Conservation (phyloP, 768 basidiomycete species). For the Kwoniella newhampshirensis region DNA sequence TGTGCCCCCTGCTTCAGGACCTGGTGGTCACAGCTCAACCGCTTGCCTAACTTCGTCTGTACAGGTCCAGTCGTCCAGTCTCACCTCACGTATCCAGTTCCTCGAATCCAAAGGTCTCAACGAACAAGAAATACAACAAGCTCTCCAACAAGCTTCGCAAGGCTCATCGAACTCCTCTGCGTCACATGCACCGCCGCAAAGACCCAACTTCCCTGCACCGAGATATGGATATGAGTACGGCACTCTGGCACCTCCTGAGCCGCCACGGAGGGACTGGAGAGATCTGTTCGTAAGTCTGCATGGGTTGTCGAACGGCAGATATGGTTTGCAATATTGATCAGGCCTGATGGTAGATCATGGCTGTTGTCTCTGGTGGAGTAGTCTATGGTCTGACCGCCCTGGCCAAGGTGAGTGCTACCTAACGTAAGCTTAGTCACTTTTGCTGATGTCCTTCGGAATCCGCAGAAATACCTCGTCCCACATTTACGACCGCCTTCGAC, state of each 20-base stretch:
- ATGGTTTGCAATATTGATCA: neutral
- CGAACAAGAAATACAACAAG: slow-evolving; percentile 77
- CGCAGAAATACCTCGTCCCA: slow-evolving; percentile 83
- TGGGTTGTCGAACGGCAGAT: slow-evolving; percentile 61
- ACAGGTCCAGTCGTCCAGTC: slow-evolving; percentile 74
- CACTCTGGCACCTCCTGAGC: slow-evolving; percentile 52
- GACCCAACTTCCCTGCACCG: slow-evolving; percentile 13
- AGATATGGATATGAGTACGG: slow-evolving; percentile 24
- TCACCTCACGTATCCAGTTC: slow-evolving; percentile 85
- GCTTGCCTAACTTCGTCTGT: too few relatives aligned
- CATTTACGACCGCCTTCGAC: slow-evolving; percentile 84
- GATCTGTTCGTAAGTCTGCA: slow-evolving; percentile 81
- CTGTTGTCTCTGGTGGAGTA: slow-evolving; percentile 81
- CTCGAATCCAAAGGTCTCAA: slow-evolving; percentile 92
- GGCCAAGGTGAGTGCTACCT: slow-evolving; percentile 63
- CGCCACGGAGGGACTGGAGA: slow-evolving; percentile 82
- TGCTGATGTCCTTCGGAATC: neutral
- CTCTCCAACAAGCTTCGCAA: slow-evolving; percentile 60
- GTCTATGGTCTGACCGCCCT: slow-evolving; percentile 76
- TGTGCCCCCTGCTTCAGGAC: too few relatives aligned
- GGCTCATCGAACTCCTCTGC: neutral
- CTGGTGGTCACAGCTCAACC: too few relatives aligned
- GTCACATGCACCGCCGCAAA: slow-evolving; percentile 13
- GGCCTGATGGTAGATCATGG: slow-evolving; percentile 69
- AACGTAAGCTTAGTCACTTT: neutral